These are phyloP conservation scores for Datura wrightii DNA, from an alignment of 257 asterid genomes.

Conservation along the genomic window DNA sequence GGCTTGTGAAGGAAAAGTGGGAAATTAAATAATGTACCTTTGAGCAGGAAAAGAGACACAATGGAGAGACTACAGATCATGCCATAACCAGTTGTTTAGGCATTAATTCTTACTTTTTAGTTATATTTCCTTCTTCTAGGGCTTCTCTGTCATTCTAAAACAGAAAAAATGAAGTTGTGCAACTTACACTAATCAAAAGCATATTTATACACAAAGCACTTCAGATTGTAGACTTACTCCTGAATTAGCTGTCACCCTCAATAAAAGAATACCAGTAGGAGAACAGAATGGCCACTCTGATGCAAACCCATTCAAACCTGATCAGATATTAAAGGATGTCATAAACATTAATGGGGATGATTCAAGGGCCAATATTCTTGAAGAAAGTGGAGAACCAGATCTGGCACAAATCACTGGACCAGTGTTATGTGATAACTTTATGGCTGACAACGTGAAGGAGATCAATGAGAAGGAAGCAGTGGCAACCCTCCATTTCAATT, in stretches of 20 bases:
- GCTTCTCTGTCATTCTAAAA: slow-evolving; percentile 3
- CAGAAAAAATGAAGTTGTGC: neutral
- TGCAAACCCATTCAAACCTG: neutral
- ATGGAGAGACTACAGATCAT: neutral
- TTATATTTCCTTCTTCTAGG: neutral
- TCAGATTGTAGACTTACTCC: neutral
- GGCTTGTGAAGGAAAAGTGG: slow-evolving; percentile 23
- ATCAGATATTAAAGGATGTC: neutral
- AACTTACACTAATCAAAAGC: neutral
- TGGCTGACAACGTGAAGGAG: neutral
- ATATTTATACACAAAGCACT: too few relatives aligned
- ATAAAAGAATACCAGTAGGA: neutral
- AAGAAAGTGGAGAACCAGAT: neutral
- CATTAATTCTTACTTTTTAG: neutral
- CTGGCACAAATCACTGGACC: neutral
- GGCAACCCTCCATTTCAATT: neutral
- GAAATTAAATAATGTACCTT: neutral
- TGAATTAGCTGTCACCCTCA: neutral
- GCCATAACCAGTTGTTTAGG: neutral
- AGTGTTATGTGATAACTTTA: neutral
- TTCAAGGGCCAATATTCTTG: neutral
- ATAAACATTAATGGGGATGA: neutral
- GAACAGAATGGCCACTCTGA: neutral
- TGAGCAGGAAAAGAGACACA: neutral
- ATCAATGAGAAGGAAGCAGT: neutral